Conservation (phyloP, 169 alveolate species). For the Cryptosporidium meleagridis region DNA sequence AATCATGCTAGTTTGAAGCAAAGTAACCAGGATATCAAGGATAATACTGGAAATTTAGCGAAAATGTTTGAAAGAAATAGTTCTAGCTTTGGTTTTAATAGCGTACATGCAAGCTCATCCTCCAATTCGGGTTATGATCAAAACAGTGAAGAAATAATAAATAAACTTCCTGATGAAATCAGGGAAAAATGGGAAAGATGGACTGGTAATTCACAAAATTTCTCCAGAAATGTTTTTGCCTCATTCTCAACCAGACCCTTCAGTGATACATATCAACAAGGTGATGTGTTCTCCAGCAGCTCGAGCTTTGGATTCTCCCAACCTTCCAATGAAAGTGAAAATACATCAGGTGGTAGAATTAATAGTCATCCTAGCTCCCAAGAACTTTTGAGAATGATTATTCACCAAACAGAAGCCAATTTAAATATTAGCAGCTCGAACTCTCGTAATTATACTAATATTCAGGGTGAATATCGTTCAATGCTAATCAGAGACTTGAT, state of each 20-base stretch:
- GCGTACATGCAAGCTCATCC: background rate
- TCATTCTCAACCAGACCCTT: constrained; percentile 22
- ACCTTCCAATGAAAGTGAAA: background rate
- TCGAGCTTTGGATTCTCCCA: constrained; percentile 16
- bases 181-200: constrained; percentile 27
- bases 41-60: background rate
- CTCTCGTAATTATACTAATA: background rate
- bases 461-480: constrained; percentile 43
- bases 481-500: constrained; percentile 51
- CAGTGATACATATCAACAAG: constrained; percentile 38
- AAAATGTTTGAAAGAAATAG: background rate
- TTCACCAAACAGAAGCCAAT: constrained; percentile 68
- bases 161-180: background rate
- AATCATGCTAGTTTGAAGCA: background rate
- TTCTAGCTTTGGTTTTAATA: background rate
- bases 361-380: constrained; percentile 16
- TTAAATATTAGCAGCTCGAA: background rate
- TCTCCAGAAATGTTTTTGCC: constrained; percentile 49
- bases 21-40: background rate
- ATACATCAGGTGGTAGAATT: background rate
- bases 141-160: background rate
- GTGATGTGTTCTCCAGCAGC: constrained; percentile 36
- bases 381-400: constrained; percentile 25
- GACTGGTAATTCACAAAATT: constrained; percentile 28
- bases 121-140: background rate